These are phyloP conservation scores for Fomes fomentarius DNA, from an alignment of 1,284 basidiomycete genomes.

Conservation along the genomic window DNA sequence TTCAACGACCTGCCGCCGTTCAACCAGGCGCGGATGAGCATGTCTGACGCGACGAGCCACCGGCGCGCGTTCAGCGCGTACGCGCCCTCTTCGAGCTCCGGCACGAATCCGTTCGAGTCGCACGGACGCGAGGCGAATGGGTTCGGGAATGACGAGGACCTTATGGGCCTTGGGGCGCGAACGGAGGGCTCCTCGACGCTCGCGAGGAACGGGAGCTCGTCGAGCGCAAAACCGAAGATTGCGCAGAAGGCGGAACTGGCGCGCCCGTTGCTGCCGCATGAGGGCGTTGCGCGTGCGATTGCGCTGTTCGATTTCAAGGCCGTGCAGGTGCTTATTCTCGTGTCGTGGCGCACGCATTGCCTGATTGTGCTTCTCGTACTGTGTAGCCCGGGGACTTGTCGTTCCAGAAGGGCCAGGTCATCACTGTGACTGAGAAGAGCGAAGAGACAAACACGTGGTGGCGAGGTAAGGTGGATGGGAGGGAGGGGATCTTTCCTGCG, in stretches of 20 bases:
- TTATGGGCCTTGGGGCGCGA: constrained; percentile 27
- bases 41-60: constrained; percentile 34
- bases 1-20: constrained; percentile 31
- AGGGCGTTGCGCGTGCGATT: constrained; percentile 75
- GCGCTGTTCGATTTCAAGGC: constrained; percentile 81
- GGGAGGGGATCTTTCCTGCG: constrained; percentile 56
- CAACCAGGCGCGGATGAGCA: constrained; percentile 24
- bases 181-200: constrained; percentile 15
- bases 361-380: background rate
- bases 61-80: constrained; percentile 44
- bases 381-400: constrained; percentile 79
- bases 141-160: constrained; percentile 27
- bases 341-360: background rate
- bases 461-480: constrained; percentile 53
- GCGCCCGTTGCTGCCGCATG: constrained; percentile 49
- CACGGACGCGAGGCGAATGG: constrained; percentile 14
- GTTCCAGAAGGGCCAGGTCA: constrained; percentile 84
- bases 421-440: constrained; percentile 76
- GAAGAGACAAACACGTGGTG: constrained; percentile 85
- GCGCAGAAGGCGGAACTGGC: constrained; percentile 53
- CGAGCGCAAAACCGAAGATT: constrained; percentile 37
- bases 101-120: constrained; percentile 31
- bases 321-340: constrained; percentile 52
- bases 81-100: constrained; percentile 21
- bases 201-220: constrained; percentile 19